Percentiles rank a stretch among this genome's conserved stretches.
Evolutionary conservation across 805 yeast species (phyloP).

Genomic region (Nematodospora valgi): DNA sequence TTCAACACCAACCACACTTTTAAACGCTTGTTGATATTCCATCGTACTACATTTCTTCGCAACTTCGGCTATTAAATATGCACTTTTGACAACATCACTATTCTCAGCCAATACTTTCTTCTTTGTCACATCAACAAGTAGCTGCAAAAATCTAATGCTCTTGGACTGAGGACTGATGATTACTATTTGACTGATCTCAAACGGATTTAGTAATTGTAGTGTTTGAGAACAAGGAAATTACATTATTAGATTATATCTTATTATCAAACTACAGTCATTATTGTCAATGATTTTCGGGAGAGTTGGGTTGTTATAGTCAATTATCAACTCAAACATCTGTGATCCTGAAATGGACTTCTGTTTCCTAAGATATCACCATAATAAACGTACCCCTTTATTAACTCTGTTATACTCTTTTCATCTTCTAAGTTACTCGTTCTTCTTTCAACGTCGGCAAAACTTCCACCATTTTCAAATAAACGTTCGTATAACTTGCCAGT

Average conservation of each 20-base stretch:
- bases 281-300: slow-evolving; percentile 3
- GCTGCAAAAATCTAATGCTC: slow-evolving; percentile 36
- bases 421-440: slow-evolving; percentile 20
- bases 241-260: slow-evolving; percentile 42
- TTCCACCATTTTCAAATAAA: slow-evolving; percentile 33
- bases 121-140: slow-evolving; percentile 3
- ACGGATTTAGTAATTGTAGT: slow-evolving; percentile 26
- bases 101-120: not conserved
- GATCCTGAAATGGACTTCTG: slow-evolving; percentile 53
- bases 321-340: slow-evolving; percentile 45
- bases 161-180: slow-evolving; percentile 55
- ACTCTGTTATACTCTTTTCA: slow-evolving; percentile 15
- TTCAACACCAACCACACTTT: not conserved
- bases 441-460: slow-evolving; percentile 18
- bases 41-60: slow-evolving; percentile 1
- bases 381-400: slow-evolving; percentile 36
- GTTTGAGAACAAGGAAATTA: slow-evolving; percentile 55
- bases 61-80: slow-evolving; percentile 10
- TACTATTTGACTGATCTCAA: slow-evolving; percentile 26
- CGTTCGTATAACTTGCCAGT: slow-evolving; percentile 53
- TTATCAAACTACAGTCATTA: slow-evolving; percentile 25
- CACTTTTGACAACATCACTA: slow-evolving; percentile 13
- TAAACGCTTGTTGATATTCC: slow-evolving; percentile 1
- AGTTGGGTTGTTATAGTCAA: slow-evolving; percentile 40
- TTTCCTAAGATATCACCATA: slow-evolving; percentile 60